Base-by-base conservation (phyloP, 768 basidiomycete species). In the Chalciporus piperatus region DNA sequence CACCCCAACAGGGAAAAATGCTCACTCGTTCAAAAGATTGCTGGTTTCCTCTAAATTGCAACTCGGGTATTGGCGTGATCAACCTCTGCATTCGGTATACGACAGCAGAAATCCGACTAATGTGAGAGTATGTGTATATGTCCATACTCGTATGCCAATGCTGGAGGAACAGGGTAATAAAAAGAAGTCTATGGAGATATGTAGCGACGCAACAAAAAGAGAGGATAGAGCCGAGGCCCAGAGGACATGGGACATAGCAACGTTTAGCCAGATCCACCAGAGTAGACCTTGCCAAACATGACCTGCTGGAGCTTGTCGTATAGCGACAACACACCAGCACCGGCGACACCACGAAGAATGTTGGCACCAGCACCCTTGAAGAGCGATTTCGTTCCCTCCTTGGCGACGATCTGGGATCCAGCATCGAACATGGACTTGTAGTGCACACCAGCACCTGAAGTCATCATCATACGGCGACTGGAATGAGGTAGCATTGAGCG, bases 391-490 rank as follows among this genome's bases (percentile, higher is more conserved):
- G 78, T 74, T 65, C 97, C 97, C 79, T 99, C 97, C 81, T 96
- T 96, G 69, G 85, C 85, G 64, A 98, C 66, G 69, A 99, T 98
- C 73, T 97, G 92, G 27, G 88, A 81, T 55, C 85, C 92, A 68
- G 95, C 95, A 67, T 98, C 95, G 73, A 96, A 88, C 94, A 98
- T 98, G 62, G 90, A 92, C 82, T 95, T 96, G 87, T 98, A 98
- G 86, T 98, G 94, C 55, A 88, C 84, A 65, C 83, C 82, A 65
- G 84, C 87, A 64, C 96, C 97, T 20, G 96, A 98, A 33, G 97
- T 98, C 96, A 98, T 98, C 97, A 99, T 99, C 97, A 99, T 99
- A 64, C 97, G 93, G 87, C 97, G 95, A 87, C 96, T 95, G 63
- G 59, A 69, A 12, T 65, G 19, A 64, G 22, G 22, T 2, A 61